Evolutionary conservation across 176 grass and related monocot species (phyloP), one percentile per base, ranked within the genome.

Genomic region (Oryza brachyantha): DNA sequence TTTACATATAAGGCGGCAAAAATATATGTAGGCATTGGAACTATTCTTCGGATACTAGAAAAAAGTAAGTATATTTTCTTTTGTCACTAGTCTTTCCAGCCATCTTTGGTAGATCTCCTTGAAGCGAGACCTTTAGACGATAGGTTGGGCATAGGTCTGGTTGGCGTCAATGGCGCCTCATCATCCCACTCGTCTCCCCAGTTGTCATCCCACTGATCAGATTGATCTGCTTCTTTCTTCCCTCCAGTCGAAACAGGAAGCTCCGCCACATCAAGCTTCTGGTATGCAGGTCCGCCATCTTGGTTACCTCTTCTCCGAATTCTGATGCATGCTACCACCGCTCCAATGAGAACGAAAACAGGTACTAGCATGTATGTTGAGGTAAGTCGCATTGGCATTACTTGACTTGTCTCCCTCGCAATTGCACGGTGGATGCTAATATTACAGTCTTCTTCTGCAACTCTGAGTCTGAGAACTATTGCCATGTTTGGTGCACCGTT

Each of bases 161-260:
- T 89, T 17, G 92, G 92, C 22, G 96, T 95, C 73, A 90, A 71
- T 0, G 96, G 90, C 0, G 96, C 83, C 75, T 93, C 96, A 29
- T 99, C 96, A 13, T 89, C 88, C 96, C 96, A 94, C 52, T 79
- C 81, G 78, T 92, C 91, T 76, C 82, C 91, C 91, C 91, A 91
- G 40, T 83, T 92, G 73, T 94, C 74, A 43, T 99, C 88, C 96
- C 96, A 99, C 66, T 39, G 82, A 52, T 93, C 91, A 40, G 87
- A 59, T 24, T 89, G 81, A 60, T 83, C 64, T 0, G 72, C 6
- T 75, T 90, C 83, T 73, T 90, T 88, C 54, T 83, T 92, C 81
- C 85, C 88, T 50, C 90, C 86, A 2, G 72, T 61, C 0, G 92
- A 99, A 79, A 95, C 84, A 0, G 96, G 90, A 54, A 95, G 48